phyloP scores from a whole-genome alignment of 202 grass and related monocot genomes.

The Digitaria exilis region DNA sequence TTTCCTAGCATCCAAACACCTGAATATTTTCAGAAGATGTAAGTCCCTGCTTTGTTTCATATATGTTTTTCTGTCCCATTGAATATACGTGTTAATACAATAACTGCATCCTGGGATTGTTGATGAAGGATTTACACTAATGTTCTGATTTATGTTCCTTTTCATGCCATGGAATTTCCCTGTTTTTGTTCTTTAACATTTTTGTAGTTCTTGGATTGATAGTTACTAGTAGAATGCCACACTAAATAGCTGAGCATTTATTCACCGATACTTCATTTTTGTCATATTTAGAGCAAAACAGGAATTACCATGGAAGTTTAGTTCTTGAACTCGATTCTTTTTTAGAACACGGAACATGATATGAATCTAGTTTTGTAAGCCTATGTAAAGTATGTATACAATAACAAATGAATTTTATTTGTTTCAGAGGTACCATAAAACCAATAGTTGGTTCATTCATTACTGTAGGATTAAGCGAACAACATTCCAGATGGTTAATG shows the following conservation, averaged over 20 bases:
- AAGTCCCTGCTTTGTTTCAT: constrained; percentile 28
- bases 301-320: background rate
- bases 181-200: background rate
- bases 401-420: background rate
- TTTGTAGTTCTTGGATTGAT: constrained; percentile 5
- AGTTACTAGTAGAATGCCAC: background rate
- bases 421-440: background rate
- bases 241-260: too few relatives aligned
- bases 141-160: constrained; percentile 29
- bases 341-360: background rate
- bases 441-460: background rate
- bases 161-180: background rate
- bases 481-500: background rate
- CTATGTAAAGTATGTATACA: background rate
- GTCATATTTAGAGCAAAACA: background rate
- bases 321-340: background rate
- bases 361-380: background rate
- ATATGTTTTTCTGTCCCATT: constrained; percentile 4
- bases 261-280: background rate
- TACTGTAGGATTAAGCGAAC: background rate
- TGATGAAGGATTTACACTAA: background rate
- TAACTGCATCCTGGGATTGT: background rate
- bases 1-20: constrained; percentile 64
- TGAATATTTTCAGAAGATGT: constrained; percentile 89
- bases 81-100: background rate